Evolutionary conservation across 2,329 filamentous ascomycete genomes (phyloP).

Genomic region (Neofusicoccum cordaticola): DNA sequence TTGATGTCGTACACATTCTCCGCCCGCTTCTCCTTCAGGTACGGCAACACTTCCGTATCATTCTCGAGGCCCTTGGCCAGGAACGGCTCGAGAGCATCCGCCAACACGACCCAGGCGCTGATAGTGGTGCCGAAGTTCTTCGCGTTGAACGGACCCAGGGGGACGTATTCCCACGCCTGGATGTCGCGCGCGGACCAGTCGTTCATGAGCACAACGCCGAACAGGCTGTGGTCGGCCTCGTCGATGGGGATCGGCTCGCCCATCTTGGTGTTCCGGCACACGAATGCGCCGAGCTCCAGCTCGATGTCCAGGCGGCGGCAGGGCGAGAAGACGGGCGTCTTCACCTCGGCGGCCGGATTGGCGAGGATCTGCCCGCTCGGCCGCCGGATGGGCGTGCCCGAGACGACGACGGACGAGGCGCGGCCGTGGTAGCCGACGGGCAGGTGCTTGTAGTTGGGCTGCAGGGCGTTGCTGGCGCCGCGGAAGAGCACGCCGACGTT

Average conservation of each 20-base stretch:
- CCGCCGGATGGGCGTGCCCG: conserved; percentile 68
- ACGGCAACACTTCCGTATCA: conserved; percentile 56
- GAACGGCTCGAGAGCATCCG: conserved; percentile 72
- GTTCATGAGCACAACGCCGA: conserved; percentile 79
- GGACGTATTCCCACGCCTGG: conserved; percentile 81
- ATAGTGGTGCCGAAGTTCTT: conserved; percentile 83
- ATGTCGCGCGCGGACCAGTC: conserved; percentile 85
- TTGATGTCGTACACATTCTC: conserved; percentile 67
- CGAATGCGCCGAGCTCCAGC: conserved; percentile 74
- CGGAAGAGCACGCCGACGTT: conserved; percentile 71
- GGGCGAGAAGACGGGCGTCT: conserved; percentile 61
- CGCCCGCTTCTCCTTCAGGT: conserved; percentile 60
- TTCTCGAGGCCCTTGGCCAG: conserved; percentile 54
- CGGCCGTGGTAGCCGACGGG: conserved; percentile 81
- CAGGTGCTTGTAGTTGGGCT: conserved; percentile 78
- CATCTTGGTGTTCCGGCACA: conserved; percentile 63
- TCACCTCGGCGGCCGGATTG: conserved; percentile 60
- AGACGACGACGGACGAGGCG: conserved; percentile 71
- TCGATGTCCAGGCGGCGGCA: conserved; percentile 73
- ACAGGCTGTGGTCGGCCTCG: conserved; percentile 68
- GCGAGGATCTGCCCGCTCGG: conserved; percentile 72
- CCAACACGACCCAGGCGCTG: conserved; percentile 74
- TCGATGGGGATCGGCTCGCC: conserved; percentile 62
- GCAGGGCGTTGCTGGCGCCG: conserved; percentile 67
- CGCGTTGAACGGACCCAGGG: conserved; percentile 75